Base-by-base conservation (phyloP, 768 basidiomycete genomes). In the Psilocybe azurescens region DNA sequence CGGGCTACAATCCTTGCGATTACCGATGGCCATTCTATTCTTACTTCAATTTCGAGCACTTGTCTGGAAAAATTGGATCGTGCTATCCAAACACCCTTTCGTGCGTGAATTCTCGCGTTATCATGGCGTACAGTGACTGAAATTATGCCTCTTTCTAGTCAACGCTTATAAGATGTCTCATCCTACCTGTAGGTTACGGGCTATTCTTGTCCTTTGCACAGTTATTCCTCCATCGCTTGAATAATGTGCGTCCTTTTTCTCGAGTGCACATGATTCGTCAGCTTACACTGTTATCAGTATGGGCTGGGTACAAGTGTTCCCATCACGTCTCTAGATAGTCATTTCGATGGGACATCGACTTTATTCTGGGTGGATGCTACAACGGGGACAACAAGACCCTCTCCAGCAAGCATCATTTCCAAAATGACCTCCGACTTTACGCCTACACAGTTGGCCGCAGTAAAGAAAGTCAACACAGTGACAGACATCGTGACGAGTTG, bases 21-120 rank as follows among this genome's bases (percentile, higher is more conserved):
- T 49, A 6, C 29, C 29, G 16, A 77, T 77, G 76, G 59, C 72
- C 3, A 65, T 63, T 59, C 72, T 87, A 38, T 88, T 90, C 70
- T 83, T 84, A 78, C 79, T 83, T 32, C 90, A 91, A 75, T 81
- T 88, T 58, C 72, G 74, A 3, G 85, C 83, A 2, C 73, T 91
- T 20, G 81, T 84, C 58, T 83, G 86, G 83, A 91, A 91, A 78
- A 91, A 91, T 65, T 89, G 87, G 87, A 89, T 91, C 47, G 79
- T 89, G 0, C 77, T 90, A 30, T 86, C 82, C 24, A 89, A 85
- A 69, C 87, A 89, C 72, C 81, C 86, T 55, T 73, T 88, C 69
- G 89, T 90, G 36, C 14, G 61, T 61, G 7, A n/a, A 57, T 14
- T 60, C 41, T 60, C 48, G 9, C 1, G 28, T 11, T 50, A 9